Conservation (phyloP, 352 stramenopile genomes). For the Hyaloperonospora arabidopsidis region DNA sequence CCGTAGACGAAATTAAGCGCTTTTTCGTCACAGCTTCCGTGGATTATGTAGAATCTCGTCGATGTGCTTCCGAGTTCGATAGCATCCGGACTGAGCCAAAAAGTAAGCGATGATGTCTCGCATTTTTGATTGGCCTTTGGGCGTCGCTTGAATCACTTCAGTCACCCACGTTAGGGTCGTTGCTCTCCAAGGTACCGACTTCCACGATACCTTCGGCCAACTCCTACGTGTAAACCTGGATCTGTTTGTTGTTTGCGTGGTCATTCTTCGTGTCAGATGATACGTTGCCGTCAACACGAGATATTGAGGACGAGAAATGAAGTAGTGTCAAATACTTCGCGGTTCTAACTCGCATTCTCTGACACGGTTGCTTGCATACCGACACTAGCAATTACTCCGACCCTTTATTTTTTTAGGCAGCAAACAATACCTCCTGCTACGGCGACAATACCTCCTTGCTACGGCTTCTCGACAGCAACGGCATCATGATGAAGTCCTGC, state of each 20-base stretch:
- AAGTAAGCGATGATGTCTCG: conserved; percentile 10
- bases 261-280: conserved; percentile 47
- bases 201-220: conserved; percentile 87
- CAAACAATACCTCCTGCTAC: no score
- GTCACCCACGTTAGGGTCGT: conserved; percentile 64
- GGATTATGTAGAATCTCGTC: conserved; percentile 63
- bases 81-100: conserved; percentile 29
- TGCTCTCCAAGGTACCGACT: conserved; percentile 62
- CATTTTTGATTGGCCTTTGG: conserved; percentile 46
- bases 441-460: no score
- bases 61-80: conserved; percentile 49
- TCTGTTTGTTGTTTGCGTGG: conserved; percentile 68
- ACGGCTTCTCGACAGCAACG: no score
- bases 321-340: no score
- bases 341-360: no score
- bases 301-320: no score
- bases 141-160: conserved; percentile 53
- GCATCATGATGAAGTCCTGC: no score
- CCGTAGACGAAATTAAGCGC: background rate
- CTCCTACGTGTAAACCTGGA: conserved; percentile 83
- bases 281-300: conserved; percentile 43
- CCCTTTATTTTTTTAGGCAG: no score
- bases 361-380: no score
- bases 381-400: no score
- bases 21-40: conserved; percentile 31